phyloP scores from a whole-genome alignment of 208 protist species.

The Leishmania lainsoni region DNA sequence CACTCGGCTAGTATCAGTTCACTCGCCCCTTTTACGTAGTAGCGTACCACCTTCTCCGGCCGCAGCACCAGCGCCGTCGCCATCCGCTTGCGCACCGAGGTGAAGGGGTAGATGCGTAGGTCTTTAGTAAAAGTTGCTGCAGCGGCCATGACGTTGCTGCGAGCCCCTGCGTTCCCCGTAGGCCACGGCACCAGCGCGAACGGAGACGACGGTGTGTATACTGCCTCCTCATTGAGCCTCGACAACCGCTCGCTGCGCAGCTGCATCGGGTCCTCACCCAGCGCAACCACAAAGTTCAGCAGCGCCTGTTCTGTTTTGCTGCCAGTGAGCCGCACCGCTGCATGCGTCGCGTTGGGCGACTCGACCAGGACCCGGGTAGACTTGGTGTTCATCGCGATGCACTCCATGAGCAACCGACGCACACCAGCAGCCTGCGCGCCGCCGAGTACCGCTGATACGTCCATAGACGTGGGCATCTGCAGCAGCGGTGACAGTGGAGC shows the following conservation, averaged over 20 bases:
- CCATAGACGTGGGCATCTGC: constrained; percentile 2
- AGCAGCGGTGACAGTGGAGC: background rate
- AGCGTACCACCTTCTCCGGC: constrained; percentile 43
- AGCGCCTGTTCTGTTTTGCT: constrained; percentile 81
- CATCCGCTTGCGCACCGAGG: constrained; percentile 81
- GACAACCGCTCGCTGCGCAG: constrained; percentile 34
- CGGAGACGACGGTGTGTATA: constrained; percentile 52
- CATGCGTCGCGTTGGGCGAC: constrained; percentile 45
- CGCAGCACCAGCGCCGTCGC: constrained; percentile 52
- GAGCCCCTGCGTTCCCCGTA: constrained; percentile 28
- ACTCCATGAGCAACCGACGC: constrained; percentile 56
- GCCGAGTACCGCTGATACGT: constrained; percentile 32
- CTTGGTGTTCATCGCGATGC: constrained; percentile 69
- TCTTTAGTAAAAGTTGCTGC: constrained; percentile 23
- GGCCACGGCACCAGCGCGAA: constrained; percentile 64
- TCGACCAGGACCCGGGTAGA: constrained; percentile 37
- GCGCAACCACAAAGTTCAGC: constrained; percentile 35
- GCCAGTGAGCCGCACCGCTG: constrained; percentile 41
- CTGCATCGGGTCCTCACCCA: constrained; percentile 30
- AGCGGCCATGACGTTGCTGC: constrained; percentile 18
- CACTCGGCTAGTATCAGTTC: constrained; percentile 68
- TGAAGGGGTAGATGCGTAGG: constrained; percentile 73
- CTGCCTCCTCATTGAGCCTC: constrained; percentile 34
- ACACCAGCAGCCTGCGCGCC: constrained; percentile 10
- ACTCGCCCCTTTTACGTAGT: constrained; percentile 69